A percentile compares a stretch with the other conserved stretches of the same genome.
These are phyloP conservation scores for Penicillium cosmopolitanum DNA, from an alignment of 495 filamentous ascomycete species.

Conservation along the genomic window DNA sequence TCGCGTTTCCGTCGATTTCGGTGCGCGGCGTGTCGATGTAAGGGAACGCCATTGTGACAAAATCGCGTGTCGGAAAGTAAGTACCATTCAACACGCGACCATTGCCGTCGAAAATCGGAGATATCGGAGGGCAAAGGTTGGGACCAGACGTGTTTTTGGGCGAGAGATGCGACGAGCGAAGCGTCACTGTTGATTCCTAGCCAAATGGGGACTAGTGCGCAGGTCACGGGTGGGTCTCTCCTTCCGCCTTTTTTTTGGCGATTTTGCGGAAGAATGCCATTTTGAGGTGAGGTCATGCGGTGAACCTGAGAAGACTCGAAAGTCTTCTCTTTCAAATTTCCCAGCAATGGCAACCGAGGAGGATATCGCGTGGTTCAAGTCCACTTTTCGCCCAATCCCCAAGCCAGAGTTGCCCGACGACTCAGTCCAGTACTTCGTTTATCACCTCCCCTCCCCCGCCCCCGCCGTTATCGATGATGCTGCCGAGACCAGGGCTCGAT, in stretches of 20 bases:
- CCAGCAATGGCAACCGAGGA: slow-evolving; percentile 48
- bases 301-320: background rate
- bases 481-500: slow-evolving; percentile 56
- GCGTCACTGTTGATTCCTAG: slow-evolving; percentile 50
- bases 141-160: slow-evolving; percentile 44
- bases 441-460: slow-evolving; percentile 59
- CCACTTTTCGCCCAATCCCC: slow-evolving; percentile 60
- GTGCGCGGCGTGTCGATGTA: slow-evolving; percentile 81
- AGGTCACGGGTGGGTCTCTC: slow-evolving; percentile 27
- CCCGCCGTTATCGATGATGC: slow-evolving; percentile 51
- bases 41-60: slow-evolving; percentile 46
- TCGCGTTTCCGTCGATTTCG: slow-evolving; percentile 74
- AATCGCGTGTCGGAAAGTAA: slow-evolving; percentile 16
- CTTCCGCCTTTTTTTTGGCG: slow-evolving; percentile 33
- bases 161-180: slow-evolving; percentile 28
- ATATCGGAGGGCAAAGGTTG: slow-evolving; percentile 12
- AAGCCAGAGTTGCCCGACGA: slow-evolving; percentile 79
- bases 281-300: slow-evolving; percentile 40
- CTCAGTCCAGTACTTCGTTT: slow-evolving; percentile 83
- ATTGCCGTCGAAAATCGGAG: slow-evolving; percentile 27
- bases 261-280: slow-evolving; percentile 27
- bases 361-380: slow-evolving; percentile 54
- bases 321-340: slow-evolving; percentile 14
- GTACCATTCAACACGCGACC: slow-evolving; percentile 35
- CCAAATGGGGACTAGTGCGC: slow-evolving; percentile 36